Evolutionary conservation across 768 basidiomycete genomes (phyloP), one percentile per base, ranked within the genome.

Genomic region (Coprinellus aureogranulatus): DNA sequence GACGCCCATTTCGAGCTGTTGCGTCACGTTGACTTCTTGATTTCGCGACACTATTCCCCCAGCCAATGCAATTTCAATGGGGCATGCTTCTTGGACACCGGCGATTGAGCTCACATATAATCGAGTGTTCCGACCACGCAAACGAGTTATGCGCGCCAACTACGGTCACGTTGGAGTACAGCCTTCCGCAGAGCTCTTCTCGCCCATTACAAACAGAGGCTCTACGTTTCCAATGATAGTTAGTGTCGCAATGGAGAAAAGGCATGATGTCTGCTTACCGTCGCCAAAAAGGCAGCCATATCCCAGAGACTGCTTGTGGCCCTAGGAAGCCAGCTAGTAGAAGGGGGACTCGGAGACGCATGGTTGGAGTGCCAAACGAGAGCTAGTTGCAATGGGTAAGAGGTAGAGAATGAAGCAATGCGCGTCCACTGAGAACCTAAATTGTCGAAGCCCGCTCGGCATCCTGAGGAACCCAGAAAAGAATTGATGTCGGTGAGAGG

Each of bases 161-260:
- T 49, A 72, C 77, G 0, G 79, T 79, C 26, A 76, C 72, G 54
- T 81, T 81, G 39, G 75, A 80, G 65, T 88, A 90, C 30, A 69
- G 69, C 27, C 83, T 73, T 54, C 71, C 62, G 67, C 88, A 90
- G 2, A 89, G 70, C 61, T 86, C 85, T 0, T 84, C 74, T 49
- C 79, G 79, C 1, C 87, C 87, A 65, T 90, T 90, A 69, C 87
- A 90, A 5, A 81, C 73, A 0, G 72, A 74, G 9, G 77, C 74
- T 58, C 76, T 78, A n/a, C 23, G 18, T 44, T 23, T 8, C 18
- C 6, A 44, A n/a, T n/a, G 42, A 23, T 8, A 44, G 5, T 8
- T 23, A n/a, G 14, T 6, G 34, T 6, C 34, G 14, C 34, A 44
- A 8, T 44, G 42, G 20, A 23, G 5, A n/a, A n/a, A n/a, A n/a